These are phyloP conservation scores for Sporothrix inflata DNA, from an alignment of 2,329 filamentous ascomycete species.

Conservation along the genomic window DNA sequence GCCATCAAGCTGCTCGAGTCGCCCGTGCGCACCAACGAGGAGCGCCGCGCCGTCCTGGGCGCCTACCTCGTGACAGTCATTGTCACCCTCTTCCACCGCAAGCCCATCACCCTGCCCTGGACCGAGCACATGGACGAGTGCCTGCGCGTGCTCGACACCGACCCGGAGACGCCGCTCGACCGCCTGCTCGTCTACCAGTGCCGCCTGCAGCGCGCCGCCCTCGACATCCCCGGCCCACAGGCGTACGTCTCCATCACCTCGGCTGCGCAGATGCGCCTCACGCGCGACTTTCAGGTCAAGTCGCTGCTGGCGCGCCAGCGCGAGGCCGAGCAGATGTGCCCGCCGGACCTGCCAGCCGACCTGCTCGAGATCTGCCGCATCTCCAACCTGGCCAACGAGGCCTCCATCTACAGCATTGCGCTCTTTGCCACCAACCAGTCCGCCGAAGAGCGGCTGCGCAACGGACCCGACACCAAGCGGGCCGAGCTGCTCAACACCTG, in stretches of 20 bases:
- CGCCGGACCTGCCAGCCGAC: background rate
- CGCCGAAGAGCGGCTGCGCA: background rate
- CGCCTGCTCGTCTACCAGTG: conserved; percentile 28
- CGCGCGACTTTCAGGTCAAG: conserved; percentile 26
- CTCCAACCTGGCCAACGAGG: conserved; percentile 20
- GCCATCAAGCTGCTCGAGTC: conserved; percentile 26
- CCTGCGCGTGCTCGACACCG: conserved; percentile 46
- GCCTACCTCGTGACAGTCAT: conserved; percentile 23
- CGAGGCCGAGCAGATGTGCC: conserved; percentile 8
- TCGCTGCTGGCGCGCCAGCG: conserved; percentile 11
- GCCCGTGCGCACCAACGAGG: conserved; percentile 23
- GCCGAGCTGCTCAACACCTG: conserved; percentile 19
- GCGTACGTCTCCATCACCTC: background rate
- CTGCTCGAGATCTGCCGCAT: conserved; percentile 21
- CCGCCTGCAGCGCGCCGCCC: conserved; percentile 26
- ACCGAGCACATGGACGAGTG: conserved; percentile 62
- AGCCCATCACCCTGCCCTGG: conserved; percentile 58
- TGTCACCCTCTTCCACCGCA: conserved; percentile 33
- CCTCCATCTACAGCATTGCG: conserved; percentile 20
- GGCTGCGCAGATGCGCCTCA: conserved; percentile 9
- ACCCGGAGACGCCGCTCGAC: conserved; percentile 26
- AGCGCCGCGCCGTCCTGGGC: conserved; percentile 25
- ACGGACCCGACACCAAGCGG: conserved; percentile 19
- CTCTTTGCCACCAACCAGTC: conserved; percentile 8
- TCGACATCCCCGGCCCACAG: background rate